Evolutionary conservation across 352 stramenopile species (phyloP).

Genomic region (Phytophthora idaei): DNA sequence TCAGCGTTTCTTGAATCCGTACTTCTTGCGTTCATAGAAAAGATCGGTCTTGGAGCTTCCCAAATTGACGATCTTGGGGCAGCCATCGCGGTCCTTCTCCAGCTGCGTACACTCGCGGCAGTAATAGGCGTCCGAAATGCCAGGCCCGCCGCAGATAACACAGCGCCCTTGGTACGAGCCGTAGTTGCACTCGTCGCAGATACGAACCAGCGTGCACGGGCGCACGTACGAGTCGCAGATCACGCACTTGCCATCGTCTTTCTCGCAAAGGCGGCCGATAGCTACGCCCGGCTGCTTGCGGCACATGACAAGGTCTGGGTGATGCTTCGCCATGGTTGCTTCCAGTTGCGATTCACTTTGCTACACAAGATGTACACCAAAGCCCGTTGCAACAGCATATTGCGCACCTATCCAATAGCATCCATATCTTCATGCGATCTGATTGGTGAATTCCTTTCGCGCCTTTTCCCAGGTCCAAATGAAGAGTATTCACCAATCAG

Average conservation of each 20-base stretch:
- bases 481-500: not conserved
- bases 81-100: constrained; percentile 97
- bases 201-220: constrained; percentile 96
- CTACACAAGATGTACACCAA: constrained; percentile 4
- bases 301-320: constrained; percentile 99
- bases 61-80: constrained; percentile 99
- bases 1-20: constrained; percentile 93
- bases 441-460: constrained; percentile 21
- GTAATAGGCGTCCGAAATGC: constrained; percentile 99
- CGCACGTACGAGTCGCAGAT: constrained; percentile 99
- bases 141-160: constrained; percentile 97
- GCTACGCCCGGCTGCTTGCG: constrained; percentile 99
- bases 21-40: constrained; percentile 99
- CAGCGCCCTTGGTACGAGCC: constrained; percentile 96
- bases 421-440: not conserved
- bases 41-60: constrained; percentile 96
- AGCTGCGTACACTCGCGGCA: constrained; percentile 98
- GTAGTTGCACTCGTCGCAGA: constrained; percentile 99
- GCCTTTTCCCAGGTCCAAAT: constrained; percentile 23
- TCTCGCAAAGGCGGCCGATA: constrained; percentile 98
- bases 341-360: not conserved
- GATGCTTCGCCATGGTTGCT: constrained; percentile 98
- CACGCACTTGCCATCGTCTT: constrained; percentile 99
- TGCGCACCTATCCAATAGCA: not conserved
- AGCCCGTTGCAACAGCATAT: not conserved